Evolutionary conservation across 2,329 filamentous ascomycete species (phyloP).

Genomic region (Colletotrichum liriopes): DNA sequence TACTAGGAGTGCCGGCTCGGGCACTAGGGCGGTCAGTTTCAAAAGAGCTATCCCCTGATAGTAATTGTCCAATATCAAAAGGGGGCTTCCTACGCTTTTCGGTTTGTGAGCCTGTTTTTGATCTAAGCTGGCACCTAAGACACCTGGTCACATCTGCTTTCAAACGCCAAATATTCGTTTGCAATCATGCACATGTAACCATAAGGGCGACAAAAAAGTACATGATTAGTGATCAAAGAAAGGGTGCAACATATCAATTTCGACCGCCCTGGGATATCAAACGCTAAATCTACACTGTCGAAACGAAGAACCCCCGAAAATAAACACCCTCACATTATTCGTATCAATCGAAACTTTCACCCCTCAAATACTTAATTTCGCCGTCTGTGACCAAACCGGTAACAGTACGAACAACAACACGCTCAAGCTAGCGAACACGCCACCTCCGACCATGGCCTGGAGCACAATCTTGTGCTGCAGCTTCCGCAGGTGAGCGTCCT

Average conservation of each 20-base stretch:
- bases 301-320: background rate
- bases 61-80: too few species aligned
- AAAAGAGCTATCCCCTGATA: too few species aligned
- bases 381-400: slow-evolving; percentile 59
- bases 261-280: background rate
- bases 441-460: slow-evolving; percentile 58
- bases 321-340: background rate
- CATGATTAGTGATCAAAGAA: background rate
- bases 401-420: slow-evolving; percentile 60
- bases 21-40: too few species aligned
- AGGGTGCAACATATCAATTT: background rate
- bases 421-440: slow-evolving; percentile 54
- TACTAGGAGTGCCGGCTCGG: background rate
- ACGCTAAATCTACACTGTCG: background rate
- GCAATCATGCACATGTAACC: background rate
- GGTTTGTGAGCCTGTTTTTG: too few species aligned
- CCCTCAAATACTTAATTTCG: background rate
- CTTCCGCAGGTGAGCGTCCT: slow-evolving; percentile 58
- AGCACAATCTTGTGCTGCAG: slow-evolving; percentile 62
- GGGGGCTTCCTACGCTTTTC: too few species aligned
- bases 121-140: too few species aligned
- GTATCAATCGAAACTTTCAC: background rate
- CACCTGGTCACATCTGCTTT: too few species aligned
- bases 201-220: background rate
- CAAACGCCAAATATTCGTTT: background rate